Evolutionary conservation across 495 filamentous ascomycete genomes (phyloP).

Genomic region (Trichocladium uniseriatum): DNA sequence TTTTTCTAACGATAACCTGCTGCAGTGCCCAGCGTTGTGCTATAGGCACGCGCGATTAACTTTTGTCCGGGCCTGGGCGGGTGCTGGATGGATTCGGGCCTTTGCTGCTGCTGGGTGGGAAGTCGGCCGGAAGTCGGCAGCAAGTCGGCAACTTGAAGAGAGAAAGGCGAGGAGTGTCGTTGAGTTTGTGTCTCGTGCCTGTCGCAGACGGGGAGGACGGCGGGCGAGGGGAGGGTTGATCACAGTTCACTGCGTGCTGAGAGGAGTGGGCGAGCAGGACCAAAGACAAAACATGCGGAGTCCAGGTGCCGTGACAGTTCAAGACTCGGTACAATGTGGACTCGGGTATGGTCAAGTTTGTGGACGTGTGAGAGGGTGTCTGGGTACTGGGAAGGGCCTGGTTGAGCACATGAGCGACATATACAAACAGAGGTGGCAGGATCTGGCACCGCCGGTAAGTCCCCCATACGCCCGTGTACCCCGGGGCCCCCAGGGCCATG

Average conservation of each 20-base stretch:
- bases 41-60: not conserved
- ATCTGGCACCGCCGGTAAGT: not conserved
- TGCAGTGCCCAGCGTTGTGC: not conserved
- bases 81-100: no score
- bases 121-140: no score
- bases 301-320: not conserved
- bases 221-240: no score
- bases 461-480: not conserved
- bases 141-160: no score
- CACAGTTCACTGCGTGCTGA: not conserved
- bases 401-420: constrained; percentile 8
- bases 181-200: not conserved
- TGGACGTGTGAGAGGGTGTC: not conserved
- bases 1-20: not conserved
- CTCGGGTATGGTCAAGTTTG: not conserved
- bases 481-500: not conserved
- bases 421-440: constrained; percentile 1
- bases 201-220: not conserved
- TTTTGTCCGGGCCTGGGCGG: no score
- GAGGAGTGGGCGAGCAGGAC: not conserved
- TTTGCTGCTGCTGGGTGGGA: no score
- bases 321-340: not conserved
- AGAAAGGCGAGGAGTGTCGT: no score
- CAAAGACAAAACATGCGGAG: not conserved
- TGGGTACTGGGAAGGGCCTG: not conserved